A percentile compares a stretch with the other conserved stretches of the same genome.
Evolutionary conservation across 805 yeast species (phyloP).

Genomic region (Candida mattraensis): DNA sequence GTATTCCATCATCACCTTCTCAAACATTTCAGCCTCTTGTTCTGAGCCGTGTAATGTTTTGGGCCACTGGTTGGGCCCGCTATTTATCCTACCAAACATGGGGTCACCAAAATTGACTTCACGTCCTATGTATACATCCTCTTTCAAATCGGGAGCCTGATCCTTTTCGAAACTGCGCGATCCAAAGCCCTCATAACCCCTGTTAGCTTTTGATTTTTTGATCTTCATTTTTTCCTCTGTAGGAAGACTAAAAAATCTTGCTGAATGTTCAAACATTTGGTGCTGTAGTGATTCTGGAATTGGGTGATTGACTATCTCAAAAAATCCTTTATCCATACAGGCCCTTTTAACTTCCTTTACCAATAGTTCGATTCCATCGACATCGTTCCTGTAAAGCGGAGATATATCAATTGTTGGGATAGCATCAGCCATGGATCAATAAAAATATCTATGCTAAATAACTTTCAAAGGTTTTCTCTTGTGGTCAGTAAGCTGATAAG

Average conservation of each 20-base stretch:
- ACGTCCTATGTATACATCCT: conserved; percentile 32
- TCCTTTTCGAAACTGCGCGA: conserved; percentile 17
- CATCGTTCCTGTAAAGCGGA: conserved; percentile 11
- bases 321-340: conserved; percentile 15
- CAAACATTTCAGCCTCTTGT: conserved; percentile 21
- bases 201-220: conserved; percentile 17
- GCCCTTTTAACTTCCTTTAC: conserved; percentile 10
- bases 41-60: conserved; percentile 25
- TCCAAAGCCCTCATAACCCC: conserved; percentile 23
- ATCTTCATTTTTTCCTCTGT: conserved; percentile 23
- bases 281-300: conserved; percentile 10
- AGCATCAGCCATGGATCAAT: too few relatives aligned
- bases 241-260: conserved; percentile 25
- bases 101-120: conserved; percentile 18
- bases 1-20: conserved; percentile 18
- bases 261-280: conserved; percentile 8
- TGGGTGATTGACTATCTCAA: conserved; percentile 16
- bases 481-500: too few relatives aligned
- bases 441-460: too few relatives aligned
- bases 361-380: background rate
- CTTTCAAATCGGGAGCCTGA: conserved; percentile 29
- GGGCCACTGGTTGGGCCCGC: conserved; percentile 18
- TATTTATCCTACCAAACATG: conserved; percentile 21
- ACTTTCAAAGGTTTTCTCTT: too few relatives aligned
- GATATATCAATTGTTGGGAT: conserved; percentile 17